Percentiles rank a stretch among this genome's conserved stretches.
Evolutionary conservation across 2,329 filamentous ascomycete genomes (phyloP).

Genomic region (Kalmusia sp.): DNA sequence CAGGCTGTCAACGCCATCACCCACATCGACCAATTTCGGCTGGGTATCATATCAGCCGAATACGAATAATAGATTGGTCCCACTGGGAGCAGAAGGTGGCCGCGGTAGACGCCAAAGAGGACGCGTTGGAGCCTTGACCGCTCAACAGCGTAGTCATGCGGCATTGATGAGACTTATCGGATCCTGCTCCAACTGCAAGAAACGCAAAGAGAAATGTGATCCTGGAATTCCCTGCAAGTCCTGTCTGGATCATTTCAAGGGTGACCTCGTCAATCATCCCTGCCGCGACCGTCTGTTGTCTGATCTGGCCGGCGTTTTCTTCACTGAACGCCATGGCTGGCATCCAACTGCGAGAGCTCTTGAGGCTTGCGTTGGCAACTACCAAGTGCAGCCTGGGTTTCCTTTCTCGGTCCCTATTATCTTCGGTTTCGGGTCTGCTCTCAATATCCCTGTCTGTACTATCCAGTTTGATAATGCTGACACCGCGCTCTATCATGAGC

Average conservation of each 20-base stretch:
- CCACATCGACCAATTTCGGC: conserved; percentile 33
- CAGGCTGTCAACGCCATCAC: conserved; percentile 33
- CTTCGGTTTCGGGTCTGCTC: conserved; percentile 42
- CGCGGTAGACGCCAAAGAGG: conserved; percentile 37
- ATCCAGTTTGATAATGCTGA: conserved; percentile 27
- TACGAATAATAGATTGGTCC: conserved; percentile 37
- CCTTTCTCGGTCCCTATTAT: conserved; percentile 39
- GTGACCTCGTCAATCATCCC: conserved; percentile 43
- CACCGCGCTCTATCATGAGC: conserved; percentile 35
- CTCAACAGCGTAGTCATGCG: conserved; percentile 42
- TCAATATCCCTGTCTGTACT: conserved; percentile 34
- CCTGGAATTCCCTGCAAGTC: conserved; percentile 48
- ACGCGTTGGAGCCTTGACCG: conserved; percentile 40
- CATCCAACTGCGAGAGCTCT: conserved; percentile 41
- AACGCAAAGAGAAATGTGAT: conserved; percentile 48
- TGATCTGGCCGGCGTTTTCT: conserved; percentile 35
- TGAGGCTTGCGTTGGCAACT: conserved; percentile 31
- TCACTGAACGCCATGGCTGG: conserved; percentile 44
- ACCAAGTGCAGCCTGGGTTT: conserved; percentile 20
- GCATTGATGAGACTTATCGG: conserved; percentile 45
- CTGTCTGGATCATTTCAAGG: conserved; percentile 48
- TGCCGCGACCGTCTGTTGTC: conserved; percentile 43
- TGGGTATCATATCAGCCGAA: conserved; percentile 46
- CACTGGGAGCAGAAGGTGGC: conserved; percentile 33
- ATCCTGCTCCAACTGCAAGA: conserved; percentile 45